Evolutionary conservation across 2,329 filamentous ascomycete species (phyloP).

Genomic region (Blumeria graminis): DNA sequence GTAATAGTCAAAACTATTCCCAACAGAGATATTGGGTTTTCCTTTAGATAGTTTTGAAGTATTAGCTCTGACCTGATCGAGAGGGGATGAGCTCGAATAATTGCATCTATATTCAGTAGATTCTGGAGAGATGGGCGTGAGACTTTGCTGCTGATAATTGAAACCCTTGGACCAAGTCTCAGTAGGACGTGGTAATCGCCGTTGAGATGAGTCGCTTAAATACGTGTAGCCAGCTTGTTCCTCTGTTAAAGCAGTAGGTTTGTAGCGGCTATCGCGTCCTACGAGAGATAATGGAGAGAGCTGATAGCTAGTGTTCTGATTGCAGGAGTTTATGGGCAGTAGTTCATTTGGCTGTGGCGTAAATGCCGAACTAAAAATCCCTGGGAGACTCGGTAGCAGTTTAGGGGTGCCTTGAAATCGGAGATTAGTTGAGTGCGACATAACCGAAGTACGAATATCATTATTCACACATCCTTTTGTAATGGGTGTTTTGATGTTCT

Average conservation of each 20-base stretch:
- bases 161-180: not conserved
- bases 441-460: conserved; percentile 19
- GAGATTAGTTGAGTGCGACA: conserved; percentile 15
- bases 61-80: too few relatives aligned
- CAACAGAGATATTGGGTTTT: too few relatives aligned
- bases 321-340: conserved; percentile 16
- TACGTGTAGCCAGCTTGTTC: not conserved
- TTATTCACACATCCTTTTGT: not conserved
- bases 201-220: not conserved
- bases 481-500: not conserved
- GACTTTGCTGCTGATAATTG: too few relatives aligned
- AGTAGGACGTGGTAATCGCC: not conserved
- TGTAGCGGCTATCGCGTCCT: conserved; percentile 7
- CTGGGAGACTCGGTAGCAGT: conserved; percentile 17
- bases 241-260: conserved; percentile 10
- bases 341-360: conserved; percentile 20
- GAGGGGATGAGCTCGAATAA: too few relatives aligned
- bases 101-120: too few relatives aligned
- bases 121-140: too few relatives aligned
- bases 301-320: conserved; percentile 12
- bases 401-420: conserved; percentile 13
- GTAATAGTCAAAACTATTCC: conserved; percentile 3
- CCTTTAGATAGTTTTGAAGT: too few relatives aligned
- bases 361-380: conserved; percentile 22
- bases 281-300: conserved; percentile 14